A percentile compares a stretch with the other conserved stretches of the same genome.
phyloP scores from a whole-genome alignment of 805 yeast genomes.

The Monosporozyma yasuniensis region DNA sequence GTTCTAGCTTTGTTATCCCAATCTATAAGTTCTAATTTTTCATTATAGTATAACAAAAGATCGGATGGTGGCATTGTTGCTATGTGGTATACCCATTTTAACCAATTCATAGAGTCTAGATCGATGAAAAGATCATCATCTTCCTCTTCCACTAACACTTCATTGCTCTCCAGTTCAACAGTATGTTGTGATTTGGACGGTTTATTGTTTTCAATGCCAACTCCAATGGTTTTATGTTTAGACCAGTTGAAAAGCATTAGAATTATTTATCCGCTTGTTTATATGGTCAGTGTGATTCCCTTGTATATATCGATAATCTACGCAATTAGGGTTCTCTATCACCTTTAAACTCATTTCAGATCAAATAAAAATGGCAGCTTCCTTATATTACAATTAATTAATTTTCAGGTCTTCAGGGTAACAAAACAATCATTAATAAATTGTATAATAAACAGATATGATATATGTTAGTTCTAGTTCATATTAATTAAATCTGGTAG shows the following conservation, averaged over 20 bases:
- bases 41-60: slow-evolving; percentile 15
- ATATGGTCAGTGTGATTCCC: background rate
- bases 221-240: background rate
- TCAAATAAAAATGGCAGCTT: background rate
- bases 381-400: background rate
- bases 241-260: background rate
- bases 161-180: background rate
- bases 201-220: background rate
- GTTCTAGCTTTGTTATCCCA: slow-evolving; percentile 24
- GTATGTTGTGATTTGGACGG: background rate
- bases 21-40: slow-evolving; percentile 20
- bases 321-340: background rate
- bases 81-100: slow-evolving; percentile 5
- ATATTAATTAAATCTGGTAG: too few relatives aligned
- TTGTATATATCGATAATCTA: background rate
- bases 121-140: slow-evolving; percentile 4
- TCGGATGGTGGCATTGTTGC: slow-evolving; percentile 13
- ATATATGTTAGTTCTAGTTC: too few relatives aligned
- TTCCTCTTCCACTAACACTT: background rate
- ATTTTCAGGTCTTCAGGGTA: background rate
- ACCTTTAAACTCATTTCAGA: background rate
- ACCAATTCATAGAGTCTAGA: slow-evolving; percentile 5
- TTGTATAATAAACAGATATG: too few relatives aligned
- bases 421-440: background rate
- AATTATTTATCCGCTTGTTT: too few relatives aligned